Base-by-base conservation (phyloP, 2,329 filamentous ascomycete species). In the Colletotrichum sojae region DNA sequence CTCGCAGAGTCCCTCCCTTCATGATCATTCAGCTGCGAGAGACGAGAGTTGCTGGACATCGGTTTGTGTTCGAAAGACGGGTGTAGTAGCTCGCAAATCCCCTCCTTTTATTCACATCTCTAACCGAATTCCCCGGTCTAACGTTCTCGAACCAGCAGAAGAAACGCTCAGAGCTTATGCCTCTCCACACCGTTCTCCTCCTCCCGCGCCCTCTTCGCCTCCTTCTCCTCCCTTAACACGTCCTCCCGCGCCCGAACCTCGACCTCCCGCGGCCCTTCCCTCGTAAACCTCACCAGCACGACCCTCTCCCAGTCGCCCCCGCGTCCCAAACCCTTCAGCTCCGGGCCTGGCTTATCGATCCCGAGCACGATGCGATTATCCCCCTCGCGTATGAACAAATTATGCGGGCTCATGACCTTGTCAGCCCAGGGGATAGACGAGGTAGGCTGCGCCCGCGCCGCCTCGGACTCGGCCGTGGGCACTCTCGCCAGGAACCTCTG, bases 281-380 rank as follows among this genome's bases (percentile, higher is more conserved):
- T 86, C 6, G 71, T 76, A 75, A 90, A 89, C 59, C 79, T 81
- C 4, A 89, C 85, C 70, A 91, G 71, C 16, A 91, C 85, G 8
- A 91, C 88, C n/a, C 84, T 83, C 72, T 89, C 84, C 77, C 78
- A 82, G 71, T 91, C 90, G 0, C 90, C 90, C 0, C 83, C 84
- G 57, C 86, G 80, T 3, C 76, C 82, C 3, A 75, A 81, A 0
- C 74, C 83, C 72, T 79, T 80, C 43, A 91, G 78, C 76, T 91
- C 89, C 4, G 79, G 82, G 0, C 88, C 88, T 0, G 89, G 87
- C 72, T 83, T 84, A 60, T 90, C 87, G n/a, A 92, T 75, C 0
- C 80, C 86, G 46, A 92, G 74, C 2, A 91, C 85, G 12, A 83
- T 74, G 59, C 86, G 80, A 12, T 81, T 81, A 64, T 87, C 86